phyloP scores from a whole-genome alignment of 768 basidiomycete genomes.

The Mrakia frigida region DNA sequence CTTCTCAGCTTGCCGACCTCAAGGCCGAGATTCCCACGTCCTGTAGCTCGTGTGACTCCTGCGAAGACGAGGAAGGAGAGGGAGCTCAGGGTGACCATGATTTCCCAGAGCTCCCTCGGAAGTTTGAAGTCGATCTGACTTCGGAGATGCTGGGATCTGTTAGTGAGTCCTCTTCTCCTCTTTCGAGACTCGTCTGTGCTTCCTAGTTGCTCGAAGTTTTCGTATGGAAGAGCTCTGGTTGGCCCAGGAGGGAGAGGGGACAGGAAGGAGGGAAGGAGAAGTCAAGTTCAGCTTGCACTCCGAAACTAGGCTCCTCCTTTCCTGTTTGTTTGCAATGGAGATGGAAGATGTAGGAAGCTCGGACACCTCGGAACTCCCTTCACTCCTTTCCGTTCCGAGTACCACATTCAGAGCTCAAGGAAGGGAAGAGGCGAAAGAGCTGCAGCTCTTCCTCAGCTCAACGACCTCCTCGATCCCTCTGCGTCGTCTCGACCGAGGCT shows the following conservation, averaged over 20 bases:
- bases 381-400: neutral
- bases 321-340: neutral
- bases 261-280: neutral
- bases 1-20: constrained; percentile 6
- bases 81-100: neutral
- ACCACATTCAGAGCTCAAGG: too few species aligned
- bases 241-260: neutral
- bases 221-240: too few species aligned
- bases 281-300: neutral
- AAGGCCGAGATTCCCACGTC: constrained; percentile 1
- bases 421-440: too few species aligned
- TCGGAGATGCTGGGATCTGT: constrained; percentile 78
- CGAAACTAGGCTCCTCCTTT: neutral
- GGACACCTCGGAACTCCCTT: neutral
- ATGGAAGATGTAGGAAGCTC: neutral
- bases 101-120: constrained; percentile 58
- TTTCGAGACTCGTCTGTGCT: neutral
- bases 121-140: constrained; percentile 72
- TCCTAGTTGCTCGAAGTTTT: neutral
- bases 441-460: too few species aligned
- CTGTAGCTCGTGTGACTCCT: neutral
- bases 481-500: neutral
- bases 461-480: neutral
- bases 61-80: neutral
- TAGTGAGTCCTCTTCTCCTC: constrained; percentile 47